phyloP scores from a whole-genome alignment of 2,329 filamentous ascomycete genomes.

The Pseudogymnoascus sp. region DNA sequence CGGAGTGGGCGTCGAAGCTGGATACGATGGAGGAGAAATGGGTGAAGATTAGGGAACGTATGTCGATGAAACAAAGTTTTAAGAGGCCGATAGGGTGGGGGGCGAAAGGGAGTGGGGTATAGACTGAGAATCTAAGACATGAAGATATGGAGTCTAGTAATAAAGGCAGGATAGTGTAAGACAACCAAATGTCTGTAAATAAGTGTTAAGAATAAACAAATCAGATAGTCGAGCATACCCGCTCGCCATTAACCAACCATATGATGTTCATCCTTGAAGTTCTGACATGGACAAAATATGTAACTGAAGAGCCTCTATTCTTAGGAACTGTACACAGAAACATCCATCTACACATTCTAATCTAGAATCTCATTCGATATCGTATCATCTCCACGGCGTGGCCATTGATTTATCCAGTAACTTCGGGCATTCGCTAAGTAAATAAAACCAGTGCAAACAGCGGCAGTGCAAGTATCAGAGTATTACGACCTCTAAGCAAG shows the following conservation, averaged over 20 bases:
- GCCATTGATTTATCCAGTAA: conserved; percentile 19
- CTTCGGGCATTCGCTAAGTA: conserved; percentile 8
- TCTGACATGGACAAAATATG: neutral
- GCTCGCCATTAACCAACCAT: neutral
- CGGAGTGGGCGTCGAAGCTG: neutral
- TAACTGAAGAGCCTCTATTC: conserved; percentile 1
- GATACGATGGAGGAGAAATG: neutral
- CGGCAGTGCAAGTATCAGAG: neutral
- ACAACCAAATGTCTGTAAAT: neutral
- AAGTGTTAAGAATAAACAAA: neutral
- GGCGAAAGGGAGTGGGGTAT: neutral
- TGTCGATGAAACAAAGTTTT: neutral
- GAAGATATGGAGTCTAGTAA: neutral
- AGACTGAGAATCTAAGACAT: neutral
- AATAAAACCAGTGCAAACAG: neutral
- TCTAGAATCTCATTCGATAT: conserved; percentile 2
- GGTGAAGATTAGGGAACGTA: conserved; percentile 27
- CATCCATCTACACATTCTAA: conserved; percentile 2
- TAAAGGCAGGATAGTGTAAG: neutral
- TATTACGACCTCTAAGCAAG: conserved; percentile 31
- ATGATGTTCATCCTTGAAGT: neutral
- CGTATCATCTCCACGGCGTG: conserved; percentile 12
- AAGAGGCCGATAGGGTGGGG: neutral
- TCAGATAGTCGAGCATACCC: neutral
- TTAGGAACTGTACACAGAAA: conserved; percentile 1